Conservation (phyloP, 1,284 basidiomycete genomes). For the Moesziomyces globuligerus region DNA sequence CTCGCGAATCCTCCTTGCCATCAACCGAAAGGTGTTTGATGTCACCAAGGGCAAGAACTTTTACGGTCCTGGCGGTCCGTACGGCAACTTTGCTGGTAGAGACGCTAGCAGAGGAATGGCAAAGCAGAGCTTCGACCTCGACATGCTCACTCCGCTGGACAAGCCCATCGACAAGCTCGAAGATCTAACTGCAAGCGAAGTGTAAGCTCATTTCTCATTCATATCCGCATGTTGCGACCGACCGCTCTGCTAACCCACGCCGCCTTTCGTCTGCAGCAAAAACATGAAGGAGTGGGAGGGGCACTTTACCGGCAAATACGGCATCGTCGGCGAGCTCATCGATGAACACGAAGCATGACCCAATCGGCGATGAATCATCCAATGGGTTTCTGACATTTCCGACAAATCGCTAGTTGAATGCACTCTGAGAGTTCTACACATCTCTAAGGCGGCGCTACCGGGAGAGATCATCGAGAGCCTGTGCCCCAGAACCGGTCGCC, state of each 20-base stretch:
- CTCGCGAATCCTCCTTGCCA: conserved; percentile 81
- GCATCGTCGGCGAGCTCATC: conserved; percentile 62
- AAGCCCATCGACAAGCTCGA: conserved; percentile 83
- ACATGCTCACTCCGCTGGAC: conserved; percentile 88
- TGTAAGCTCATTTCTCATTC: conserved; percentile 72
- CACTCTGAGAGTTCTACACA: background rate
- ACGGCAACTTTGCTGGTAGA: conserved; percentile 93
- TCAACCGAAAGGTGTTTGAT: conserved; percentile 88
- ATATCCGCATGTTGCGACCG: too few relatives aligned
- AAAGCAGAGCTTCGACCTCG: conserved; percentile 90
- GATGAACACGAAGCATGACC: conserved; percentile 45
- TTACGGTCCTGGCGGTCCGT: conserved; percentile 93
- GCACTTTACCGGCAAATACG: conserved; percentile 64
- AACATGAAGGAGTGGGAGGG: conserved; percentile 61
- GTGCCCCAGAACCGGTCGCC: conserved; percentile 65
- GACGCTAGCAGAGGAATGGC: conserved; percentile 96
- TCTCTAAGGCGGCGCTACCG: background rate
- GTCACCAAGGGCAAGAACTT: conserved; percentile 87
- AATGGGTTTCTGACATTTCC: background rate
- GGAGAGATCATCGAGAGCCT: conserved; percentile 15
- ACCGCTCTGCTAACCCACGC: background rate
- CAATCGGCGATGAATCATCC: background rate
- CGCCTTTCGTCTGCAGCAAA: conserved; percentile 19
- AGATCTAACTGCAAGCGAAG: conserved; percentile 81
- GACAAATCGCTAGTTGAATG: too few relatives aligned